phyloP scores from a whole-genome alignment of 495 filamentous ascomycete species.

The Aspergillus bridgeri region DNA sequence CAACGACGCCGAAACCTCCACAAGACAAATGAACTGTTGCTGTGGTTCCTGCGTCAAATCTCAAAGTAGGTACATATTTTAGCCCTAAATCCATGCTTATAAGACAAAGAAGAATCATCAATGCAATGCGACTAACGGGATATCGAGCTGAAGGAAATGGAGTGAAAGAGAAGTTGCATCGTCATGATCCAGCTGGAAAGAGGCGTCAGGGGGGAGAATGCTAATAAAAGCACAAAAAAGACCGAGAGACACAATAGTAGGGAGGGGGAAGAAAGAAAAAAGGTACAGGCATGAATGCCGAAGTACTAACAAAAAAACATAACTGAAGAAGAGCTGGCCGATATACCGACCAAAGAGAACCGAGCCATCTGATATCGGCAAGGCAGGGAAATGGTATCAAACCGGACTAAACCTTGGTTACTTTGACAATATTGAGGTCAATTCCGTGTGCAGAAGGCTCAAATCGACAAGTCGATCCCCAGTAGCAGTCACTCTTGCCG shows the following conservation, averaged over 20 bases:
- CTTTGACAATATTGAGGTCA: slow-evolving; percentile 50
- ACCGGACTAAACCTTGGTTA: slow-evolving; percentile 43
- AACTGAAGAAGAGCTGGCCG: neutral
- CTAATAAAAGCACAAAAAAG: neutral
- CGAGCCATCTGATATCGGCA: neutral
- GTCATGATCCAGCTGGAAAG: neutral
- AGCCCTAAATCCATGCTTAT: neutral
- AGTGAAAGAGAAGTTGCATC: neutral
- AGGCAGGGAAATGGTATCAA: neutral
- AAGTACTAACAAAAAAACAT: neutral
- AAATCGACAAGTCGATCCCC: slow-evolving; percentile 51
- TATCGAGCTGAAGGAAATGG: slow-evolving; percentile 4
- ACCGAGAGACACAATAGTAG: too few relatives aligned
- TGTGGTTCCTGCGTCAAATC: neutral
- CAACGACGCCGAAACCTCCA: too few relatives aligned
- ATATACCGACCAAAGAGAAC: neutral
- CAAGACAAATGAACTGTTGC: neutral
- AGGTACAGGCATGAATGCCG: neutral
- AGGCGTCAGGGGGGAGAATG: neutral
- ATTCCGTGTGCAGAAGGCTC: slow-evolving; percentile 47
- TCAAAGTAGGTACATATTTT: neutral
- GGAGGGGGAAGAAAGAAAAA: too few relatives aligned
- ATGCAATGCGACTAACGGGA: neutral
- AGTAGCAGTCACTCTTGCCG: slow-evolving; percentile 49
- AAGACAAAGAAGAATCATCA: neutral